Evolutionary conservation across 495 filamentous ascomycete genomes (phyloP).

Genomic region (Neurospora pannonica): DNA sequence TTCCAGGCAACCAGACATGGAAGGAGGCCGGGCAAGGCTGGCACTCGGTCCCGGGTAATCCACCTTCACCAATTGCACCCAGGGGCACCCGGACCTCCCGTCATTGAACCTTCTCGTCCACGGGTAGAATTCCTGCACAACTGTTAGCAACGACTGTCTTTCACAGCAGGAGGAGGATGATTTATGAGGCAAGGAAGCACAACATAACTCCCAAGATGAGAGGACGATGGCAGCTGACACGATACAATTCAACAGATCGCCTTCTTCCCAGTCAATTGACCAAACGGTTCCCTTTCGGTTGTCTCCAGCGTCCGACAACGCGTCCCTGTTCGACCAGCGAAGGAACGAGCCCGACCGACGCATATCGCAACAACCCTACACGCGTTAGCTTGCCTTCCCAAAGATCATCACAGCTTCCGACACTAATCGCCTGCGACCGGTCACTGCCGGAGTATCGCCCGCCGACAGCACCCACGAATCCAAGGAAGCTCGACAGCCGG

Average conservation of each 20-base stretch:
- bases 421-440: not conserved
- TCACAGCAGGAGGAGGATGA: not conserved
- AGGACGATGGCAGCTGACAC: not conserved
- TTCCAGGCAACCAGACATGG: not conserved
- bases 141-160: not conserved
- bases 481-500: not conserved
- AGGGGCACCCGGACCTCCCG: too few species aligned
- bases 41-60: not conserved
- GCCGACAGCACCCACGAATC: not conserved
- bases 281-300: not conserved
- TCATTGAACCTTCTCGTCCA: not conserved
- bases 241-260: not conserved
- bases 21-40: not conserved
- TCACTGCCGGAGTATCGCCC: not conserved
- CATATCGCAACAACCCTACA: not conserved
- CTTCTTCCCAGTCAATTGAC: not conserved
- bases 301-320: not conserved
- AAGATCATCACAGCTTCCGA: not conserved
- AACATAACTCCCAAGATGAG: not conserved
- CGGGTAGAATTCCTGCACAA: not conserved
- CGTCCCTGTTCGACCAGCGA: not conserved
- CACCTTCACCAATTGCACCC: not conserved
- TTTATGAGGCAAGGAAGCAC: not conserved
- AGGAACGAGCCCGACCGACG: not conserved
- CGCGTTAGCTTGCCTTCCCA: not conserved